A percentile compares a stretch with the other conserved stretches of the same genome.
These are phyloP conservation scores for Dactylellina haptotyla DNA, from an alignment of 2,329 filamentous ascomycete species.

Conservation along the genomic window DNA sequence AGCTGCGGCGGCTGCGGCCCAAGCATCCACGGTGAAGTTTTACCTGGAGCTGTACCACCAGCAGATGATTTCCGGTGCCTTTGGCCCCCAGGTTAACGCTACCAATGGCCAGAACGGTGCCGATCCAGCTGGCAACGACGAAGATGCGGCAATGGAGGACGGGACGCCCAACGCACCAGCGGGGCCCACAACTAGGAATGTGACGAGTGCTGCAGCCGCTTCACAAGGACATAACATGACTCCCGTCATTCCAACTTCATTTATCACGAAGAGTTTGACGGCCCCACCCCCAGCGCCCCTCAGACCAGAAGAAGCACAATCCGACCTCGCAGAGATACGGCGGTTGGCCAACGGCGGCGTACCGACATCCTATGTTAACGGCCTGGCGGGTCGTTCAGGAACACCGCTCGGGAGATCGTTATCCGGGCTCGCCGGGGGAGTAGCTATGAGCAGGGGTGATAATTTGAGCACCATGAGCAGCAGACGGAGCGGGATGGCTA, in stretches of 20 bases:
- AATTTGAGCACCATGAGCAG: conserved; percentile 51
- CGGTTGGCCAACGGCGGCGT: conserved; percentile 32
- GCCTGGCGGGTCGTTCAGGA: conserved; percentile 22
- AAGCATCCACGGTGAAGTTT: conserved; percentile 39
- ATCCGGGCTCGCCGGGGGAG: conserved; percentile 33
- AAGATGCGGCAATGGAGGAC: conserved; percentile 29
- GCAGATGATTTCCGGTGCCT: neutral
- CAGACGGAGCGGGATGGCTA: conserved; percentile 25
- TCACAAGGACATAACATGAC: conserved; percentile 47
- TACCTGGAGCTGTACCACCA: conserved; percentile 25
- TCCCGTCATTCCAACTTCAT: conserved; percentile 41
- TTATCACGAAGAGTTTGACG: conserved; percentile 48
- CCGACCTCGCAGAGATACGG: conserved; percentile 33
- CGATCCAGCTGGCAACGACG: conserved; percentile 15
- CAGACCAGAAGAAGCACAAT: conserved; percentile 33
- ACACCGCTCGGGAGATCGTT: conserved; percentile 36
- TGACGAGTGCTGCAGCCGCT: conserved; percentile 37
- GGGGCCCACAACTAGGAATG: conserved; percentile 39
- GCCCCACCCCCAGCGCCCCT: conserved; percentile 36
- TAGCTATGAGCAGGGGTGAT: conserved; percentile 39
- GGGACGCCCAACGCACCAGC: conserved; percentile 19
- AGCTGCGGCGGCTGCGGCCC: conserved; percentile 35
- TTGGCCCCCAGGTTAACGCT: conserved; percentile 3
- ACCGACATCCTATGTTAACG: conserved; percentile 17
- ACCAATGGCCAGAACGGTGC: conserved; percentile 37